Evolutionary conservation across 176 grass and related monocot species (phyloP), one percentile per base, ranked within the genome.

Genomic region (Stipa capillata): DNA sequence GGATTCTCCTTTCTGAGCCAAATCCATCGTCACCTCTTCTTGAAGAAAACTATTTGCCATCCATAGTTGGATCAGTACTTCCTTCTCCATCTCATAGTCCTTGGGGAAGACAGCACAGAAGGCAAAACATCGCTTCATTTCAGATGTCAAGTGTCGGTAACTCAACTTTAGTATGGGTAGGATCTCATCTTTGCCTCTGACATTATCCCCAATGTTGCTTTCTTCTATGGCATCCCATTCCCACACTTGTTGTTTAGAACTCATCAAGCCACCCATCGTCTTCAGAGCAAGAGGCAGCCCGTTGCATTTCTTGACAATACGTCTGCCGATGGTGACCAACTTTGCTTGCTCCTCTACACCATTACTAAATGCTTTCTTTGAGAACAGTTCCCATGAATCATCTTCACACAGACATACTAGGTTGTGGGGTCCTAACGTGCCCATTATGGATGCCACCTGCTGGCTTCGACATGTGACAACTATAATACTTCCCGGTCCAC

Each of bases 51-150:
- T 10, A 18, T 84, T 84, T 16, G 52, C 62, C 4, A 60, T 71
- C 73, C 64, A 85, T 15, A 78, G 52, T 8, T 85, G 42, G 23
- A 78, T 52, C 53, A 62, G 62, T 10, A 0, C 71, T 0, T 78
- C 64, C 53, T 49, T 78, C 4, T 82, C 36, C 50, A 67, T 73
- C 25, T 21, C 16, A 47, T 37, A 23, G 17, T 77, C 69, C 43
- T 61, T 69, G 3, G 49, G 35, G 16, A 76, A 89, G 35, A 79
- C 8, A 2, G 83, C 43, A 29, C 66, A 84, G 18, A 42, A 63
- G 3, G 41, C 39, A 61, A 85, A 85, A 10, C 72, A 76, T 37
- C 58, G 65, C 17, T 72, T 88, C 49, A 73, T 70, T 45, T 88
- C 63, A 8, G 27, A 0, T 57, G 45, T 11, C 27, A 84, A 56